Percentiles rank a stretch among this genome's conserved stretches.
These are phyloP conservation scores for Mucor circinelloides DNA, from an alignment of 371 early-diverging fungal species.

Conservation along the genomic window DNA sequence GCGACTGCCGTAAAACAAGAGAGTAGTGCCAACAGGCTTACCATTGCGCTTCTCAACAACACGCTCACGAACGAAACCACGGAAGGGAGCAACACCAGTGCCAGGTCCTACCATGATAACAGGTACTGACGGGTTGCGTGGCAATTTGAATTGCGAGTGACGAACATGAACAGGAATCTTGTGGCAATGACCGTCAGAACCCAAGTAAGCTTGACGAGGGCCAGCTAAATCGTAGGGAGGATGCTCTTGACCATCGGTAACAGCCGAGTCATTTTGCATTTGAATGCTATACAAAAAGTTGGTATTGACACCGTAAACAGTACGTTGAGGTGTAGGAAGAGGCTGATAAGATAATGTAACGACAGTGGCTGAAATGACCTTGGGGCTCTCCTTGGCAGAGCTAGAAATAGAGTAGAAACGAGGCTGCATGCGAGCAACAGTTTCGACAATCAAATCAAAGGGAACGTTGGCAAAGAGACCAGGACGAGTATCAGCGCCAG, in stretches of 20 bases:
- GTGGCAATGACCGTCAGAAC: background rate
- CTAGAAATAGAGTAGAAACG: slow-evolving; percentile 97
- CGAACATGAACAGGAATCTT: slow-evolving; percentile 86
- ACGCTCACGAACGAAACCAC: slow-evolving; percentile 93
- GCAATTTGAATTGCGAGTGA: slow-evolving; percentile 86
- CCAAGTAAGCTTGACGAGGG: slow-evolving; percentile 38
- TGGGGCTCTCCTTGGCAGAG: slow-evolving; percentile 75
- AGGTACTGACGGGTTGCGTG: slow-evolving; percentile 74
- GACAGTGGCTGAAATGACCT: slow-evolving; percentile 79
- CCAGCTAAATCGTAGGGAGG: slow-evolving; percentile 55
- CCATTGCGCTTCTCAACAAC: slow-evolving; percentile 59
- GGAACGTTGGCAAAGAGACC: slow-evolving; percentile 59
- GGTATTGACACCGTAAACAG: slow-evolving; percentile 76
- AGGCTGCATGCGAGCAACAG: slow-evolving; percentile 81
- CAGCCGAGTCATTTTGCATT: background rate
- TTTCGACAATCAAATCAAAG: slow-evolving; percentile 77
- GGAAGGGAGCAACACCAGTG: slow-evolving; percentile 98
- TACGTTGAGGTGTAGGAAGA: slow-evolving; percentile 49
- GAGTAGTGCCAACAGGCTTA: slow-evolving; percentile 75
- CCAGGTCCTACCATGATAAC: slow-evolving; percentile 98
- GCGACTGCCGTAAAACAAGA: slow-evolving; percentile 95
- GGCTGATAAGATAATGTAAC: slow-evolving; percentile 85
- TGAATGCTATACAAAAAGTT: slow-evolving; percentile 59
- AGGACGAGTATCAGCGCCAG: slow-evolving; percentile 21
- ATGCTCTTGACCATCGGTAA: background rate